Base-by-base conservation (phyloP, 805 yeast species). In the Lipomyces kockii region DNA sequence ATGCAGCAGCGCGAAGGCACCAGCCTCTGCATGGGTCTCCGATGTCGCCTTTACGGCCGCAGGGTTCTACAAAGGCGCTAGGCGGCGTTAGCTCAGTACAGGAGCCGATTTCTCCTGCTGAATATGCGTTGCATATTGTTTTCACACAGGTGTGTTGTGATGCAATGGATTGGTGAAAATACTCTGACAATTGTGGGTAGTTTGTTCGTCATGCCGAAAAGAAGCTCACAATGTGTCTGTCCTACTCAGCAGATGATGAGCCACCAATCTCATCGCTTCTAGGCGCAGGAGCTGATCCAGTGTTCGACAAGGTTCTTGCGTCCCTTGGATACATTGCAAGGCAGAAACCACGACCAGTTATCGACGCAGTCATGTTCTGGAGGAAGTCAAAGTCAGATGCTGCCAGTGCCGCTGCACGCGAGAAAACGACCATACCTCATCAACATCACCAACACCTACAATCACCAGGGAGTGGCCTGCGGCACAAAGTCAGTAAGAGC, bases 321-420 rank as follows among this genome's bases (percentile, higher is more conserved):
- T 90, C 97, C 0, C 80, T 95, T 64, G 99, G 99, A 8, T 91
- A 91, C 76, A 91, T 95, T 51, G 96, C 99, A 0, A 84, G 92
- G 65, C 83, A 89, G 32, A 91, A 92, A 72, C 98, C 98, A 0
- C 93, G 92, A 75, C 97, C 97, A 0, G 97, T 95, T 1, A 92
- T 96, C 43, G 99, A 95, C 77, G 92, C 97, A 6, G 97, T 95
- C 67, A 93, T 95, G 98, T 93, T 91, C 76, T 95, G 99, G 99
- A 84, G 98, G 68, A 91, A 94, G 76, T 87, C 94, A 1, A 95
- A 95, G 77, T 88, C 96, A 14, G 98, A 94, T 73, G 88, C 90
- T 2, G 91, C 97, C 1, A 81, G 77, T 64, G 80, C 81, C 6
- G 76, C 74, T 0, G 81, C 79, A 12, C 63, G 64, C 1, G 69